Evolutionary conservation across 306 rosid genomes (phyloP), one percentile per base, ranked within the genome.

Genomic region (Crataegus laevigata): DNA sequence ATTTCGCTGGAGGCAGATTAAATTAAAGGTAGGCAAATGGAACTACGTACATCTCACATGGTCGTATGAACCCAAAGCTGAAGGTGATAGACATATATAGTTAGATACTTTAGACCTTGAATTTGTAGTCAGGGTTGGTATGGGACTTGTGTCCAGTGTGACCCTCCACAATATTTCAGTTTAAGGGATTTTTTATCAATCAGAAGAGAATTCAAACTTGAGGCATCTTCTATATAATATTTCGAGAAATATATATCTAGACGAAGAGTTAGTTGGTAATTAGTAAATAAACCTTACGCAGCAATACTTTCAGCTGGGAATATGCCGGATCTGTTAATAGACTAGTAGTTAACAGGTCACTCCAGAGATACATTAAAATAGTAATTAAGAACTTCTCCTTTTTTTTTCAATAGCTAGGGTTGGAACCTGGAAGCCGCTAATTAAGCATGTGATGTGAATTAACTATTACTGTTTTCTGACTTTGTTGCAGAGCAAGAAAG

Each of bases 371-470:
- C 22, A 15, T 29, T 47, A 47, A 47, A 47, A 29, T 60, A 22
- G 36, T 60, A 45, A 65, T 50, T 69, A 18, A 80, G 52, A 43
- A 79, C 74, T 36, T 51, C 40, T 13, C 72, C 43, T 25, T 1
- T 3, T 72, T 22, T 59, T 25, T 69, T 29, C 9, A 19, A 9
- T 28, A 66, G 12, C 19, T 28, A 66, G 12, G 22, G 83, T 43
- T 69, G 75, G 78, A 73, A 82, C 78, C 42, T 62, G 78, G 84
- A 83, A 79, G 85, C 64, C 58, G 82, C 69, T 66, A 64, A 54
- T 34, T 34, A 59, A 77, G 78, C 85, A 84, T 81, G 92, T 84
- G 92, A 72, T 32, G 68, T 71, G 77, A 60, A 70, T 80, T 77
- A 76, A 81, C 78, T 77, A 70, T 51, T 63, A 68, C 73, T 72